phyloP scores from a whole-genome alignment of 306 rosid species.

The Pyrus pyrifolia region DNA sequence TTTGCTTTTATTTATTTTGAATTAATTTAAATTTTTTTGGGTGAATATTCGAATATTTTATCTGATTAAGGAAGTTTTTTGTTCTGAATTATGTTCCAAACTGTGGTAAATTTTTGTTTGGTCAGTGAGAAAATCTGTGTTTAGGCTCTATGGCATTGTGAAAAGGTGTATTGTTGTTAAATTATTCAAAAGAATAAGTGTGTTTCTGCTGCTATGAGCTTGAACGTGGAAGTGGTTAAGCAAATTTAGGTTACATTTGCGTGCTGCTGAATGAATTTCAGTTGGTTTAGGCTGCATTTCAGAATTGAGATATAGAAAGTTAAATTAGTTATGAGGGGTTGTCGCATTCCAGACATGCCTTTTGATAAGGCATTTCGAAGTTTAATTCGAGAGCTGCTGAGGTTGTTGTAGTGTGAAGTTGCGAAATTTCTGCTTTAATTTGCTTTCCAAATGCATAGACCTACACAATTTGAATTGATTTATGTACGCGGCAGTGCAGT shows the following conservation, averaged over 20 bases:
- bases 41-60: neutral
- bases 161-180: neutral
- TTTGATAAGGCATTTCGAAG: neutral
- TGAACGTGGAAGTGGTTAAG: neutral
- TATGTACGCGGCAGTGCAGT: no score
- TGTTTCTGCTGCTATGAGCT: neutral
- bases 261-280: neutral
- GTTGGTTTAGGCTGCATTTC: neutral
- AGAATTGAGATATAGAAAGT: neutral
- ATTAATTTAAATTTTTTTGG: neutral
- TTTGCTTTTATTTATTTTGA: neutral
- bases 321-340: no score
- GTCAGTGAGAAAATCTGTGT: neutral
- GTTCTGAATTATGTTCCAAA: neutral
- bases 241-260: neutral
- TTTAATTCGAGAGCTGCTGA: neutral
- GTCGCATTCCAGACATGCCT: neutral
- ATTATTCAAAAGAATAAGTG: neutral
- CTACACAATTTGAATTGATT: no score
- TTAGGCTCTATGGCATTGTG: neutral
- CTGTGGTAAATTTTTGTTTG: neutral
- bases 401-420: neutral
- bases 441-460: no score
- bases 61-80: neutral
- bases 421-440: no score